A percentile compares a stretch with the other conserved stretches of the same genome.
These are phyloP conservation scores for Sphagnum tenellum DNA, from an alignment of 225 moss, liverwort and hornwort genomes.

Conservation along the genomic window DNA sequence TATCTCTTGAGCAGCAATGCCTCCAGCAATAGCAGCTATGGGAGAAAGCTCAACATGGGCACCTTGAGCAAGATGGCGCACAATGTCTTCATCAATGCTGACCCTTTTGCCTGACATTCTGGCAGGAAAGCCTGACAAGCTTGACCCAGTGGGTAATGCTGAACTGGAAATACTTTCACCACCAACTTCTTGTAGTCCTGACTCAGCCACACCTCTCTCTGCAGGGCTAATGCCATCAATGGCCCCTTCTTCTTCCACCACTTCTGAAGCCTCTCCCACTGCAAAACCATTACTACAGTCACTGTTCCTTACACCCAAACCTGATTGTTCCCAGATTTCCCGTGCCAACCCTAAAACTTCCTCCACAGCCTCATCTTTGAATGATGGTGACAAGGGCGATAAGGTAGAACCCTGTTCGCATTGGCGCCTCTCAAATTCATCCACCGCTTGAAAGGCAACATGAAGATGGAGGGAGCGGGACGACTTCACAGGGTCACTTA, in stretches of 20 bases:
- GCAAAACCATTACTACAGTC: constrained; percentile 41
- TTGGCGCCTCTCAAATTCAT: constrained; percentile 71
- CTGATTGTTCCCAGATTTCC: constrained; percentile 71
- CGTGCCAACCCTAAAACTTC: constrained; percentile 63
- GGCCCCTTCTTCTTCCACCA: constrained; percentile 43
- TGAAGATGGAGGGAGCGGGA: constrained; percentile 53
- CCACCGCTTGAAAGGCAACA: constrained; percentile 81
- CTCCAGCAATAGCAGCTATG: constrained; percentile 73
- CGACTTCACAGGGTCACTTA: constrained; percentile 69
- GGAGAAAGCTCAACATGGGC: constrained; percentile 78
- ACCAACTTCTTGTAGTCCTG: constrained; percentile 22
- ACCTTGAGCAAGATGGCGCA: constrained; percentile 55
- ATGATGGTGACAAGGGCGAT: constrained; percentile 16
- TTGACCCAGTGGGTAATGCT: constrained; percentile 18
- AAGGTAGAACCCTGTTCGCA: constrained; percentile 20
- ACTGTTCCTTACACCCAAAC: constrained; percentile 25
- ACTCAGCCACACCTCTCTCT: constrained; percentile 21
- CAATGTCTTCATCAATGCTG: constrained; percentile 49
- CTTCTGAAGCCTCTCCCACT: constrained; percentile 66
- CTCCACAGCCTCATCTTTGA: constrained; percentile 53
- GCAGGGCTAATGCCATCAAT: constrained; percentile 29
- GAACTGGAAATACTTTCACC: constrained; percentile 30
- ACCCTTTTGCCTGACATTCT: constrained; percentile 20
- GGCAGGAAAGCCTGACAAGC: constrained; percentile 11
- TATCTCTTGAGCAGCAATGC: constrained; percentile 89